Evolutionary conservation across 2,329 filamentous ascomycete species (phyloP).

Genomic region (Fonsecaea multimorphosa): DNA sequence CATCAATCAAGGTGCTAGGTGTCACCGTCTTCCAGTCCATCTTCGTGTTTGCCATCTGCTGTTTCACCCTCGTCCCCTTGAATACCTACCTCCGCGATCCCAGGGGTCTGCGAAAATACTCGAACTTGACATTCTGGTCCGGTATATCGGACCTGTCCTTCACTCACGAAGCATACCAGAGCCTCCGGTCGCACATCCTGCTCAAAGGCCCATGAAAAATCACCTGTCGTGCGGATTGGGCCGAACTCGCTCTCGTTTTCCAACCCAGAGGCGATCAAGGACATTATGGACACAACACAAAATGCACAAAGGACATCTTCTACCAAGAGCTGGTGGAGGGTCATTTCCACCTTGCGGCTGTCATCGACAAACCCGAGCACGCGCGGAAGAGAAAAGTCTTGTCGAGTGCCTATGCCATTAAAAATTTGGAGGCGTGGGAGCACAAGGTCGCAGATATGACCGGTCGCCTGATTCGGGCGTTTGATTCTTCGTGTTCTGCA

Average conservation of each 20-base stretch:
- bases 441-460: constrained; percentile 50
- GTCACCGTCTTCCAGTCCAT: not conserved
- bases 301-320: constrained; percentile 38
- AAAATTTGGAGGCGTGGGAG: constrained; percentile 51
- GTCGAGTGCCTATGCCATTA: constrained; percentile 48
- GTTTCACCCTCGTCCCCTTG: constrained; percentile 51
- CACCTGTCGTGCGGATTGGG: constrained; percentile 46
- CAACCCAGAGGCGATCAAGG: constrained; percentile 37
- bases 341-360: constrained; percentile 41
- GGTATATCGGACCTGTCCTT: constrained; percentile 56
- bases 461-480: constrained; percentile 43
- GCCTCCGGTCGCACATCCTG: constrained; percentile 37
- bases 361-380: constrained; percentile 49
- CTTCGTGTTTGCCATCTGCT: constrained; percentile 39
- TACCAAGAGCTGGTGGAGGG: constrained; percentile 14
- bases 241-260: constrained; percentile 25
- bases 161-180: constrained; percentile 36
- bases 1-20: constrained; percentile 14
- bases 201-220: constrained; percentile 55
- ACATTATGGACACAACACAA: constrained; percentile 50
- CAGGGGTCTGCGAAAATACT: constrained; percentile 58
- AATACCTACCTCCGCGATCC: constrained; percentile 54
- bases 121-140: constrained; percentile 52
- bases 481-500: constrained; percentile 45
- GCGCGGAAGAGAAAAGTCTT: constrained; percentile 49